A percentile compares a stretch with the other conserved stretches of the same genome.
phyloP scores from a whole-genome alignment of 2,329 filamentous ascomycete genomes.

The Ceratocystis cubensis region DNA sequence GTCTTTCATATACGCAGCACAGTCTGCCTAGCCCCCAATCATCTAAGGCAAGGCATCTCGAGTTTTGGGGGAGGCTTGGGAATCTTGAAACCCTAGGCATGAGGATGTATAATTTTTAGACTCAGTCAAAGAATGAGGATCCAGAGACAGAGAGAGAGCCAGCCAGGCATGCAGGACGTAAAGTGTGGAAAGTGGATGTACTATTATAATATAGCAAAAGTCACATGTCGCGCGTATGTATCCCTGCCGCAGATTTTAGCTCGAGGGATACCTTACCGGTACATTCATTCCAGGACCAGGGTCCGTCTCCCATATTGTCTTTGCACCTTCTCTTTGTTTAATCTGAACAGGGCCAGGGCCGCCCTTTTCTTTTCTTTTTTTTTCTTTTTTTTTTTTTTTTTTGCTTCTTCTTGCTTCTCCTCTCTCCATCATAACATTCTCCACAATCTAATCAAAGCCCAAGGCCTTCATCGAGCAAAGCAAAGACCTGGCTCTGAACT shows the following conservation, averaged over 20 bases:
- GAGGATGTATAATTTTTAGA: not conserved
- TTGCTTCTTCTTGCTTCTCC: not conserved
- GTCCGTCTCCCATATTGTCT: not conserved
- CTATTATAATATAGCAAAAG: not conserved
- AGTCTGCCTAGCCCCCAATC: slow-evolving; percentile 2
- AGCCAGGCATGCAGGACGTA: not conserved
- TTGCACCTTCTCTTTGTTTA: not conserved
- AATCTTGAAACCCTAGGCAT: not conserved
- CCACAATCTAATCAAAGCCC: not conserved
- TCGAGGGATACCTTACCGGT: not conserved
- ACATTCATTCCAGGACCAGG: not conserved
- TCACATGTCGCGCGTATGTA: not conserved
- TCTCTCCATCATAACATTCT: too few relatives aligned
- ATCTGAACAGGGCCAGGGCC: not conserved
- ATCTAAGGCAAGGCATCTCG: not conserved
- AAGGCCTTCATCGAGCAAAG: not conserved
- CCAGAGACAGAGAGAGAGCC: not conserved
- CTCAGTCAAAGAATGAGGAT: not conserved
- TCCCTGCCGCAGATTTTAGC: not conserved
- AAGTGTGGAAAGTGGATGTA: not conserved
- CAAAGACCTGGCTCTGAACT: not conserved
- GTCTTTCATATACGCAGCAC: not conserved
- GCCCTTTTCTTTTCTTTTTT: not conserved
- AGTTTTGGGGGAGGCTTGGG: not conserved
- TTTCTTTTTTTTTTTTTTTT: not conserved